Evolutionary conservation across 1,284 basidiomycete species (phyloP).

Genomic region (Rhodotorula sp.): DNA sequence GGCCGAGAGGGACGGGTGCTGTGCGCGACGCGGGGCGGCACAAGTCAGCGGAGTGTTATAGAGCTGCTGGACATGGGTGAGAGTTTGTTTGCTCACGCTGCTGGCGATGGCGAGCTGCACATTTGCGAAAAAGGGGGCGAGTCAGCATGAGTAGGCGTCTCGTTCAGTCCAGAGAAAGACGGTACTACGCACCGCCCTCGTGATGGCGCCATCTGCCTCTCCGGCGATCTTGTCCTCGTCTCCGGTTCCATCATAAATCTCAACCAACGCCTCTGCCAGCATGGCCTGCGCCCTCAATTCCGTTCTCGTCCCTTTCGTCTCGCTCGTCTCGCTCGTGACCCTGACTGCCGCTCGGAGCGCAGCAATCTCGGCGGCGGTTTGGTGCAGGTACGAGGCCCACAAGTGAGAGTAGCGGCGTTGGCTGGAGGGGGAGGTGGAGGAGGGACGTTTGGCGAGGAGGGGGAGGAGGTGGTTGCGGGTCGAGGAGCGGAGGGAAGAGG

Average conservation of each 20-base stretch:
- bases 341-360: constrained; percentile 10
- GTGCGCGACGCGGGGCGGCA: no score
- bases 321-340: constrained; percentile 1
- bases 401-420: constrained; percentile 12
- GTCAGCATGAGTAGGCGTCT: neutral
- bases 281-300: constrained; percentile 27
- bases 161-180: no score
- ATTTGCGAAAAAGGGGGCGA: no score
- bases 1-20: constrained; percentile 19
- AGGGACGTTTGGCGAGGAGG: constrained; percentile 14
- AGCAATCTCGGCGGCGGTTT: constrained; percentile 1
- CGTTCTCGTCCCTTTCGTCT: constrained; percentile 15
- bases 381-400: constrained; percentile 12
- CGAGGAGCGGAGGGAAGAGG: constrained; percentile 14
- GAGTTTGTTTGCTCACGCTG: neutral
- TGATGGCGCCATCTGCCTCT: constrained; percentile 13
- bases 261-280: constrained; percentile 19
- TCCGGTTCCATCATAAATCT: constrained; percentile 15
- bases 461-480: constrained; percentile 14
- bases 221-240: neutral
- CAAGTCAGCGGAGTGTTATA: accelerated
- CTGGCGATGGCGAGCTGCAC: constrained; percentile 4
- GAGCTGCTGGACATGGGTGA: neutral
- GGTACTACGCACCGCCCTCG: constrained; percentile 9
- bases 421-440: neutral